Evolutionary conservation across 164 flowering plant species (phyloP), one percentile per base, ranked within the genome.

Genomic region (Vitis riparia): DNA sequence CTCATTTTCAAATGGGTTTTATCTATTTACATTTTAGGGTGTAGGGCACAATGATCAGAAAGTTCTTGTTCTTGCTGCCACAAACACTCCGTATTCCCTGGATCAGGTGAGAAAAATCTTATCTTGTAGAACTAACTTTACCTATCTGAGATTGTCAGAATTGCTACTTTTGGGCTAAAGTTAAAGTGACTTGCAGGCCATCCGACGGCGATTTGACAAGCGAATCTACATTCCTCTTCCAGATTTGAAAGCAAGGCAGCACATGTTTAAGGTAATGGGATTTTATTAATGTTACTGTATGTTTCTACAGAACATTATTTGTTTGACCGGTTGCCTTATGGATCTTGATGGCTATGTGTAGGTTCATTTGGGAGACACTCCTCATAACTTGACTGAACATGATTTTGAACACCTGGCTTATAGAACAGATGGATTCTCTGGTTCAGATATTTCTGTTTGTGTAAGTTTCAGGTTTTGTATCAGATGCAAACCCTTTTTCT

Each of bases 351-450:
- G 9, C 17, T 19, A 30, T 59, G 61, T 56, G 51, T 75, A 96
- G 99, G 98, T 96, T 67, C 99, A 96, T 88, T 80, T 95, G 10
- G 99, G 99, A 61, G 99, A 93, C 77, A 93, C 99, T 6, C 98
- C 99, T 37, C 85, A 96, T 74, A 92, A 89, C 72, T 87, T 96
- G 81, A 80, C 88, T 53, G 99, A 96, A 78, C 83, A 88, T 72
- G 99, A 93, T 76, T 93, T 86, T 79, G 97, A 93, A 84, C 67
- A 7, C 66, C 81, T 93, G 73, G 98, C 88, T 63, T 89, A 85
- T 64, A 86, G 63, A 79, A 85, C 97, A 1, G 98, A 96, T 66
- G 99, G 99, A 0, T 96, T 84, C 75, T 93, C 99, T 59, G 99
- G 99, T 75, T 96, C 99, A 63, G 98, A 96, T 78, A 78, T 96